Percentiles rank a stretch among this genome's conserved stretches.
phyloP scores from a whole-genome alignment of 2,329 filamentous ascomycete species.

The Clonostachys solani region DNA sequence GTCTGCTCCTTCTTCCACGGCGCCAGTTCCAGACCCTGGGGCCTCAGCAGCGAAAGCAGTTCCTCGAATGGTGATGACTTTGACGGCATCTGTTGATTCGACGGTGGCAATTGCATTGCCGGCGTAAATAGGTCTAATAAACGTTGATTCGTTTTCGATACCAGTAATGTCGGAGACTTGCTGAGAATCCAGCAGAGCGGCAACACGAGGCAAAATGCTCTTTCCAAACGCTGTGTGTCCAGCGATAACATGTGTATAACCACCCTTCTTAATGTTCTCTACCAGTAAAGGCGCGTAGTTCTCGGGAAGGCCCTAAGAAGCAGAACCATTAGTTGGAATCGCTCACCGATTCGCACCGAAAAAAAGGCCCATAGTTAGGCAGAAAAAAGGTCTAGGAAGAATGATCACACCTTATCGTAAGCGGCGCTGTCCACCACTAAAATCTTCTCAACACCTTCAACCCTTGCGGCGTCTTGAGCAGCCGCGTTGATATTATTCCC shows the following conservation, averaged over 20 bases:
- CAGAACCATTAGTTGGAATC: no score
- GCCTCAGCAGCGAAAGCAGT: conserved; percentile 82
- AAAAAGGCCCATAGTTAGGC: no score
- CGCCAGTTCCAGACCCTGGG: conserved; percentile 67
- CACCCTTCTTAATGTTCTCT: conserved; percentile 95
- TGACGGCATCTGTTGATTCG: conserved; percentile 80
- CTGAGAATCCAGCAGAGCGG: conserved; percentile 86
- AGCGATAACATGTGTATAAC: conserved; percentile 86
- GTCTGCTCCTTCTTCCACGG: conserved; percentile 78
- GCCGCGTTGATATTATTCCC: conserved; percentile 71
- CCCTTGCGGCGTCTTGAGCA: conserved; percentile 82
- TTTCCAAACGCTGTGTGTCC: conserved; percentile 96
- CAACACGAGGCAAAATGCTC: conserved; percentile 85
- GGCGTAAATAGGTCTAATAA: conserved; percentile 94
- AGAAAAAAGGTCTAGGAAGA: no score
- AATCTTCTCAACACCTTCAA: conserved; percentile 87
- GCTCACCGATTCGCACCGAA: no score
- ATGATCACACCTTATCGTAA: conserved; percentile 75
- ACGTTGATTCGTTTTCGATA: conserved; percentile 88
- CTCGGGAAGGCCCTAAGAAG: conserved; percentile 70
- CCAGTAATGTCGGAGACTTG: conserved; percentile 89
- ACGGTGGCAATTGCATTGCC: conserved; percentile 97
- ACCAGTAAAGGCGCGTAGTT: conserved; percentile 90
- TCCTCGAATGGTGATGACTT: conserved; percentile 87
- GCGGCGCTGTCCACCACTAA: conserved; percentile 82